Evolutionary conservation across 345 rosid species (phyloP), one percentile per base, ranked within the genome.

Genomic region (Clarkia xantiana): DNA sequence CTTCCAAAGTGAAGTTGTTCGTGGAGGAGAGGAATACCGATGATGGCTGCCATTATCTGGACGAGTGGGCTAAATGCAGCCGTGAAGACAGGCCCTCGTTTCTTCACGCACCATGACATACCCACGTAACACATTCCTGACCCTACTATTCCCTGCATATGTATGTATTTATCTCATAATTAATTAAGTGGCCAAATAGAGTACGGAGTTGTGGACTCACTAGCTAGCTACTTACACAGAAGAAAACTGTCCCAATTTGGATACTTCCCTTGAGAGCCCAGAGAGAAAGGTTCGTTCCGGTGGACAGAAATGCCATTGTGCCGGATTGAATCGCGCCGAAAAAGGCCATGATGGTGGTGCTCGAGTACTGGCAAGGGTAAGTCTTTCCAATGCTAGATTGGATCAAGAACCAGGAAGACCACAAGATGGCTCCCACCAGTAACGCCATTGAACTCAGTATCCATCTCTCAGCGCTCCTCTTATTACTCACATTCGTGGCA

Each of bases 51-150:
- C 55, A 81, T 52, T 49, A 70, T 76, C 62, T 78, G 85, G 56
- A 78, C 60, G 0, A 78, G 65, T 11, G 90, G 82, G 55, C 78
- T 69, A 57, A 78, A 81, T 14, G 85, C 80, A 39, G 82, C 69
- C 0, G 85, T 76, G 67, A 78, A 76, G 5, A 78, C 76, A 3
- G 90, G 80, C 17, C 77, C 90, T 53, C 74, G 69, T 57, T 70
- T 67, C 71, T 78, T 74, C 11, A 76, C 76, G 58, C 85, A 81
- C 89, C 89, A 78, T 13, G 85, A 59, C 85, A 81, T 67, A 38
- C 80, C 82, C 40, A 76, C 80, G 9, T 43, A 73, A 46, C 80
- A 75, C 54, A 81, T 19, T 4, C 82, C 84, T 0, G 84, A 78
- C 29, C 79, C 81, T 14, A 81, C 56, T 54, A 73, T 69, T 25